Evolutionary conservation across 176 grass and related monocot species (phyloP).

Genomic region (Otatea glauca): DNA sequence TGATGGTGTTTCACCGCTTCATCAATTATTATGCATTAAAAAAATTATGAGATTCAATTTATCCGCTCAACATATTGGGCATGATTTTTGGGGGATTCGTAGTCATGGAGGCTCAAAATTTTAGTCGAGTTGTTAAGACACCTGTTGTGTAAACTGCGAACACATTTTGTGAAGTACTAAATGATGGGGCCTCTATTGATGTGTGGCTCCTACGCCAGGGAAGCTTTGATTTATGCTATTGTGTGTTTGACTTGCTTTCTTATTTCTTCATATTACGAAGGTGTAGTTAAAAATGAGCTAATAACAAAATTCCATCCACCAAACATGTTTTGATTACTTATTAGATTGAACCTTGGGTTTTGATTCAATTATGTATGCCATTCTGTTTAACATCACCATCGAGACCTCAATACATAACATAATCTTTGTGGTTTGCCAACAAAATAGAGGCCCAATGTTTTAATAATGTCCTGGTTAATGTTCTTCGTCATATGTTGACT

Average conservation of each 20-base stretch:
- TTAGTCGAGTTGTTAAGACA: constrained; percentile 8
- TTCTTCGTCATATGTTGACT: constrained; percentile 3
- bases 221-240: constrained; percentile 38
- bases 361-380: not conserved
- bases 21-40: constrained; percentile 22
- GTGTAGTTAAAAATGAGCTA: not conserved
- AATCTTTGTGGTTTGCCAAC: not conserved
- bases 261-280: not conserved
- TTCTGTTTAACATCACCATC: not conserved
- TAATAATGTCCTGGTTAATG: not conserved
- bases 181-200: not conserved
- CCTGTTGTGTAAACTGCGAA: not conserved
- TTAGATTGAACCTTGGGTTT: not conserved
- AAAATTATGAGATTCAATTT: constrained; percentile 4
- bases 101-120: constrained; percentile 23
- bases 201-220: constrained; percentile 10
- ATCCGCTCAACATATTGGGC: constrained; percentile 10
- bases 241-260: not conserved
- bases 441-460: not conserved
- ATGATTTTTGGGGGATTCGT: not conserved
- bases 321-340: not conserved
- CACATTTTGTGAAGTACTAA: not conserved
- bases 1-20: not conserved
- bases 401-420: not conserved
- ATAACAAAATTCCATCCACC: not conserved